Percentiles rank a stretch among this genome's conserved stretches.
These are phyloP conservation scores for Ogataea ramenticola DNA, from an alignment of 805 yeast genomes.

Conservation along the genomic window DNA sequence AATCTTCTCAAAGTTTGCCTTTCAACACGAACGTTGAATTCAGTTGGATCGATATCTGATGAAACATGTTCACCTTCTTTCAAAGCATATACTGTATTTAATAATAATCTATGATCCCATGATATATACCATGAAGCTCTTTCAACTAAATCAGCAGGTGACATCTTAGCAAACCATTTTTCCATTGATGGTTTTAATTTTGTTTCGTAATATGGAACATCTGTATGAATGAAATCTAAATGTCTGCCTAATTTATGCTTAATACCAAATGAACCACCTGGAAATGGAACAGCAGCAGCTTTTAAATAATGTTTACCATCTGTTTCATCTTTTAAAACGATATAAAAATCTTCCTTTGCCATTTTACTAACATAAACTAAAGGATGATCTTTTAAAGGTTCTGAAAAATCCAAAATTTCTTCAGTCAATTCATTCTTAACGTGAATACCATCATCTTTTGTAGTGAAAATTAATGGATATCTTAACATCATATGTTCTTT, in stretches of 20 bases:
- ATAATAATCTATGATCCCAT: slow-evolving; percentile 60
- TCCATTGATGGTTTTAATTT: slow-evolving; percentile 48
- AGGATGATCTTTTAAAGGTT: slow-evolving; percentile 59
- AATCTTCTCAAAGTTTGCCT: slow-evolving; percentile 64
- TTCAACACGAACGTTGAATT: slow-evolving; percentile 64
- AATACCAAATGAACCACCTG: slow-evolving; percentile 71
- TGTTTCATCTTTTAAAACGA: slow-evolving; percentile 45
- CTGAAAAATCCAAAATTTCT: slow-evolving; percentile 52
- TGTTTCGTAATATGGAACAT: slow-evolving; percentile 52
- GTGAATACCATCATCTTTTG: slow-evolving; percentile 39
- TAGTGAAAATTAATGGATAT: slow-evolving; percentile 57
- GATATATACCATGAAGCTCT: slow-evolving; percentile 71
- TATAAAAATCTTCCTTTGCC: slow-evolving; percentile 72
- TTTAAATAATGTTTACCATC: slow-evolving; percentile 55
- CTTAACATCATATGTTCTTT: slow-evolving; percentile 51
- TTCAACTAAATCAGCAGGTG: slow-evolving; percentile 56
- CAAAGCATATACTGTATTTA: slow-evolving; percentile 49
- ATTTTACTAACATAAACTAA: slow-evolving; percentile 53
- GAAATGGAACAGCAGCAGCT: slow-evolving; percentile 75
- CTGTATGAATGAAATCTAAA: slow-evolving; percentile 56
- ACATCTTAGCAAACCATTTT: slow-evolving; percentile 59
- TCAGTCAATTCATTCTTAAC: slow-evolving; percentile 55
- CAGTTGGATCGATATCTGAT: slow-evolving; percentile 35
- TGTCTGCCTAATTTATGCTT: slow-evolving; percentile 51
- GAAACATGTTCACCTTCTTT: slow-evolving; percentile 38